Evolutionary conservation across 371 early-diverging fungal genomes (phyloP).

Genomic region (Parasitella parasitica): DNA sequence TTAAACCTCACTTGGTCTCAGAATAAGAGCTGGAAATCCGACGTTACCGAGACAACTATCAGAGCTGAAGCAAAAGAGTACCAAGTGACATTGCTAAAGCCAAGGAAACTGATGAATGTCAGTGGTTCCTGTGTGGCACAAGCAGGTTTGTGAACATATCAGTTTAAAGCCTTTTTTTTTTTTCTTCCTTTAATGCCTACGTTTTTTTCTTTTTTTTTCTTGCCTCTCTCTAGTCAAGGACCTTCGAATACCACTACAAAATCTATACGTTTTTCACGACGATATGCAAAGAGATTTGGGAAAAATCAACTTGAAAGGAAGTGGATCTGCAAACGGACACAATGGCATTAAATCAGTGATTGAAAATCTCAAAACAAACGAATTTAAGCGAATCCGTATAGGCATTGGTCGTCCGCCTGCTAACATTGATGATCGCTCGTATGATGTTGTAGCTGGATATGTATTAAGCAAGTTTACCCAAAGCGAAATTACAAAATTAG

Average conservation of each 20-base stretch:
- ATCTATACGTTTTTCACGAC: conserved; percentile 73
- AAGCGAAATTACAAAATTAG: conserved; percentile 45
- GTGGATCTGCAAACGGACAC: conserved; percentile 71
- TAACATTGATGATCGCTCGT: conserved; percentile 32
- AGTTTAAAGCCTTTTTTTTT: background rate
- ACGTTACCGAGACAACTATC: conserved; percentile 35
- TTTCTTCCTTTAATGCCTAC: background rate
- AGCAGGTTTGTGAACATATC: conserved; percentile 52
- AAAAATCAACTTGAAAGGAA: conserved; percentile 57
- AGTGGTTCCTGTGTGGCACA: conserved; percentile 67
- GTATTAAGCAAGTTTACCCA: conserved; percentile 59
- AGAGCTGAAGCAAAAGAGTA: conserved; percentile 25
- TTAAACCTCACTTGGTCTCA: conserved; percentile 51
- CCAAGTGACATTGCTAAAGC: conserved; percentile 62
- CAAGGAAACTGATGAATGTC: conserved; percentile 69
- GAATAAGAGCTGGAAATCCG: conserved; percentile 44
- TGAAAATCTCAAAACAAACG: conserved; percentile 48
- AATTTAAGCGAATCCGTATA: conserved; percentile 61
- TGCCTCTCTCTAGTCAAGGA: conserved; percentile 42
- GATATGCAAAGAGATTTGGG: conserved; percentile 74
- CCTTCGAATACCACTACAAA: conserved; percentile 31
- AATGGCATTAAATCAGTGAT: conserved; percentile 76
- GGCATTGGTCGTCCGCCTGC: conserved; percentile 67
- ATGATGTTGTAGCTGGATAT: conserved; percentile 53
- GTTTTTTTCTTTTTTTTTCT: background rate